Base-by-base conservation (phyloP, 2,329 filamentous ascomycete genomes). In the Xylaria sp. region DNA sequence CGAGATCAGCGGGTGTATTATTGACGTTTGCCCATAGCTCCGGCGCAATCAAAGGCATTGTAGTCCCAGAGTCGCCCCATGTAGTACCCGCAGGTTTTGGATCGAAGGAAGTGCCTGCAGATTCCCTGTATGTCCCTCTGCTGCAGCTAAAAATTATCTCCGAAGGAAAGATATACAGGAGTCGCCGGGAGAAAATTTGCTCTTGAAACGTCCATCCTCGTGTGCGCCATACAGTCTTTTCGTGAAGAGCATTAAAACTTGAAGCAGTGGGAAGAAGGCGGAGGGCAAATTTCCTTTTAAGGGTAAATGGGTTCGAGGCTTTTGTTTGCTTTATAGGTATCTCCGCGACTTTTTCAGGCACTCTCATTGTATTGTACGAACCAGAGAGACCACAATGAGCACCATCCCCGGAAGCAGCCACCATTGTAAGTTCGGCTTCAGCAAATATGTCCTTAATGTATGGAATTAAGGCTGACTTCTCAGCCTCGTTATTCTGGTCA, bases 171-270 rank as follows among this genome's bases (percentile, higher is more conserved):
- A 28, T 28, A 28, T 28, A 28, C 28, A 28, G 28, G 28, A 28
- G 28, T 28, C 28, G 28, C 28, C 28, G 28, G 28, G 28, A 28
- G 28, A 28, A 28, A 4, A 28, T 6, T 28, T 28, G 42, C 42
- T 61, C 59, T 42, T 61, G 46, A 11, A 61, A 61, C 1, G 59
- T 61, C 46, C 59, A 61, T 44, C 42, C 42, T 10, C 42, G 42
- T 20, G 42, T 44, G 2, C 42, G 42, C 42, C 42, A 44, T 17
- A 20, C 42, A 3, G 15, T 20, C 17, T 44, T 20, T 20, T 44
- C 42, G 42, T 44, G 42, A 44, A 44, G 42, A 13, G 42, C 42
- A 44, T 44, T 44, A 10, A 44, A 44, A 44, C 42, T 44, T 42
- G 11, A 20, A 44, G n/a, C 1, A 20, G 42, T 17, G 6, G 42